Percentiles rank a stretch among this genome's conserved stretches.
These are phyloP conservation scores for Capronia americana DNA, from an alignment of 2,329 filamentous ascomycete species.

Conservation along the genomic window DNA sequence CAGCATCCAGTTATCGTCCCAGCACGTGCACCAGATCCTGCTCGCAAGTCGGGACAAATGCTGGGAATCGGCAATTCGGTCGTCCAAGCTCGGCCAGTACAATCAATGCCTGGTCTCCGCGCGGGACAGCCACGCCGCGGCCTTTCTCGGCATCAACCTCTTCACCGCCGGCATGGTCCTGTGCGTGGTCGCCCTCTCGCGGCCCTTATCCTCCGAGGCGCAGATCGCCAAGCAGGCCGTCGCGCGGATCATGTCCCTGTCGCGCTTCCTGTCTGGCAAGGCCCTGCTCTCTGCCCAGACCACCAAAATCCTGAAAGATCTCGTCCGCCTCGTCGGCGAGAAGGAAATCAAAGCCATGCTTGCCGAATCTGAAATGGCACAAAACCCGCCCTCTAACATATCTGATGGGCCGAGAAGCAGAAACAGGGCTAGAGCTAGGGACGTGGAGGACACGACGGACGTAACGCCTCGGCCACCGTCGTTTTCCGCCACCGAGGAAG, in stretches of 20 bases:
- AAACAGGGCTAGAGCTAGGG: not conserved
- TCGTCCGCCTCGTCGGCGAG: conserved; percentile 32
- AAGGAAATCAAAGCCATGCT: conserved; percentile 37
- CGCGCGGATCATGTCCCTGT: conserved; percentile 51
- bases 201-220: conserved; percentile 51
- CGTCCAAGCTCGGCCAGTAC: conserved; percentile 29
- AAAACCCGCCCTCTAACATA: not conserved
- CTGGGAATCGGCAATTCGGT: conserved; percentile 32
- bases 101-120: conserved; percentile 38
- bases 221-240: conserved; percentile 53
- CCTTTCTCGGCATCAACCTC: conserved; percentile 54
- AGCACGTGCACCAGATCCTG: conserved; percentile 26
- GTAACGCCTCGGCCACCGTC: not conserved
- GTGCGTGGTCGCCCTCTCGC: conserved; percentile 51
- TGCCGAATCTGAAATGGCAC: conserved; percentile 21
- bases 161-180: conserved; percentile 55
- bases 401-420: not conserved
- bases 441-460: not conserved
- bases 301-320: conserved; percentile 34
- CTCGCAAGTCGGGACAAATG: conserved; percentile 28
- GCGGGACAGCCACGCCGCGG: conserved; percentile 52
- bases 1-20: conserved; percentile 25
- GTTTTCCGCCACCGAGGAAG: not conserved
- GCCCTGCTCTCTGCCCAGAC: conserved; percentile 48
- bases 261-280: conserved; percentile 47